A percentile compares a stretch with the other conserved stretches of the same genome.
These are phyloP conservation scores for Monilinia fructigena DNA, from an alignment of 2,329 filamentous ascomycete species.

Conservation along the genomic window DNA sequence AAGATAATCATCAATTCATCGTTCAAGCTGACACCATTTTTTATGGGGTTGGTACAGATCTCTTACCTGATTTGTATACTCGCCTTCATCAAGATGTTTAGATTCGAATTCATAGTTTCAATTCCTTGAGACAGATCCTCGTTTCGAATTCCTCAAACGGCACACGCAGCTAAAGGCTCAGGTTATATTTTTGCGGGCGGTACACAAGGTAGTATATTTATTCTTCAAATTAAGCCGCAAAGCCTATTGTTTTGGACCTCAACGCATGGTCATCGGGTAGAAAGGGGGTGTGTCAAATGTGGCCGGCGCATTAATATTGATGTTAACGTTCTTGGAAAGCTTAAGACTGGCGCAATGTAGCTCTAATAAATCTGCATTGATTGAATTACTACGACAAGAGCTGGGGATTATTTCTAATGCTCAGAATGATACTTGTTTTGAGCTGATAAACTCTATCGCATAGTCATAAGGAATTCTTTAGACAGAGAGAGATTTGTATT, in stretches of 20 bases:
- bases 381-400: neutral
- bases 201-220: constrained; percentile 66
- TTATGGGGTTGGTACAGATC: neutral
- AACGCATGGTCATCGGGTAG: constrained; percentile 74
- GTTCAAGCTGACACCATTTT: neutral
- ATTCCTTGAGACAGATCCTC: constrained; percentile 74
- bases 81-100: constrained; percentile 79
- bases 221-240: constrained; percentile 69
- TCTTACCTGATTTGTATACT: constrained; percentile 33
- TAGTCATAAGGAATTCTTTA: neutral
- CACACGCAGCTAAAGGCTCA: constrained; percentile 72
- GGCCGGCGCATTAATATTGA: constrained; percentile 35
- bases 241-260: constrained; percentile 66
- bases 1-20: constrained; percentile 6
- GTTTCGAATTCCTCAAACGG: constrained; percentile 58
- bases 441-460: neutral
- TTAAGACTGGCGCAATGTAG: too few relatives aligned
- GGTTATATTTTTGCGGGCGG: constrained; percentile 75
- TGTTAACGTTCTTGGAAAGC: neutral
- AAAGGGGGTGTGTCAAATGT: constrained; percentile 60
- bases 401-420: neutral
- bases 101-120: constrained; percentile 52
- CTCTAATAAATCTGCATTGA: neutral
- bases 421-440: neutral
- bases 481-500: neutral